Base-by-base conservation (phyloP, 441 rosid genomes). In the Metrosideros polymorpha region DNA sequence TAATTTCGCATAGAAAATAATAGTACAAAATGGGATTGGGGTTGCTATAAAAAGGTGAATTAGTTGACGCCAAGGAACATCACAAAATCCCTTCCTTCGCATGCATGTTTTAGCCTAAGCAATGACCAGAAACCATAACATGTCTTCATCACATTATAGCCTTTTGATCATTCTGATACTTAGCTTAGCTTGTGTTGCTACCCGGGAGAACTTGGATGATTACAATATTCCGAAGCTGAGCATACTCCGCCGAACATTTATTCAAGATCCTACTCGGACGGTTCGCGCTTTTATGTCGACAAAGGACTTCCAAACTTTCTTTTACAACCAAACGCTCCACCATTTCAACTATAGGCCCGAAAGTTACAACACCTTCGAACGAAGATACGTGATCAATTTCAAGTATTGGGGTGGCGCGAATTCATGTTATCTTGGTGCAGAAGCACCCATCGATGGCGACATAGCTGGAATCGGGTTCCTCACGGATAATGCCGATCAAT, bases 311-410 rank as follows among this genome's bases (percentile, higher is more conserved):
- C 10, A 92, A 56, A 89, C 92, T 9, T 86, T 88, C 57, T 92
- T 85, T 59, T 94, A 90, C 92, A 86, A 85, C 29, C 98, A 93
- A 84, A 92, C 90, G 82, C 94, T 96, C 3, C 98, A 96, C 85
- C 98, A 94, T 83, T 96, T 96, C 89, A 94, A 91, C 71, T 96
- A 89, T 86, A 92, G 88, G 29, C 94, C 96, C 0, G 90, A 96
- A 84, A 95, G 98, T 85, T 95, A 90, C 88, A 83, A 82, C 27
- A 91, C 92, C 12, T 94, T 96, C 86, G 89, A 83, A 57, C 98
- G 94, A 87, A 91, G 92, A 86, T 95, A 93, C 47, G 85, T 91
- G 0, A 90, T 94, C 7, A 89, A 90, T 86, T 91, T 92, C 84
- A 91, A 91, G 86, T 53, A 90, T 25, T 96, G 98, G 98, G 93